Percentiles rank a stretch among this genome's conserved stretches.
These are phyloP conservation scores for Scutellaria minor DNA, from an alignment of 257 asterid genomes.

Conservation along the genomic window DNA sequence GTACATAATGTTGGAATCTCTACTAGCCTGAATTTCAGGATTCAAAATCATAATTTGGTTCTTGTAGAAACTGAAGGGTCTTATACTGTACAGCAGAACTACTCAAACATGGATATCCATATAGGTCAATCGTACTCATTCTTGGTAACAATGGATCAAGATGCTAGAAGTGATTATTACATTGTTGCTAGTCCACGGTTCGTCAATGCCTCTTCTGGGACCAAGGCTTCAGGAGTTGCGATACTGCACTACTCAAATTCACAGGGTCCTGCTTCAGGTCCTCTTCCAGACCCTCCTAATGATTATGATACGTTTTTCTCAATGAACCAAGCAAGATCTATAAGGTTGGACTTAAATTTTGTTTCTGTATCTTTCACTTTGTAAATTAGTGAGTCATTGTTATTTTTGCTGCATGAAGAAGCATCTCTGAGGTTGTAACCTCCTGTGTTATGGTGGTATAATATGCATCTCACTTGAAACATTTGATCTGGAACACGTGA, in stretches of 20 bases:
- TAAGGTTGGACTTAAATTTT: conserved; percentile 65
- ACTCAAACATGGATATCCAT: conserved; percentile 89
- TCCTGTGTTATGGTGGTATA: conserved; percentile 16
- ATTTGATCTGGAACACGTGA: conserved; percentile 8
- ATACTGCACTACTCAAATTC: conserved; percentile 86
- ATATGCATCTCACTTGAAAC: conserved; percentile 25
- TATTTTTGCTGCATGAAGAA: conserved; percentile 28
- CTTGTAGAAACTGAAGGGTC: conserved; percentile 98
- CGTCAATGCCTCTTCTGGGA: conserved; percentile 55
- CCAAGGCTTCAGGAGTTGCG: conserved; percentile 79
- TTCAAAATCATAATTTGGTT: conserved; percentile 83
- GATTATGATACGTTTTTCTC: conserved; percentile 85
- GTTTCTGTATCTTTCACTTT: conserved; percentile 34
- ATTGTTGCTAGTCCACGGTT: conserved; percentile 90
- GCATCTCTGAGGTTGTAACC: conserved; percentile 31
- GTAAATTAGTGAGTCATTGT: conserved; percentile 25
- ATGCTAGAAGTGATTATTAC: conserved; percentile 77
- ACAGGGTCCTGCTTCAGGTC: conserved; percentile 86
- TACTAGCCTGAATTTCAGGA: conserved; percentile 93
- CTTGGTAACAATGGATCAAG: conserved; percentile 90
- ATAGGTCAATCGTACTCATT: conserved; percentile 97
- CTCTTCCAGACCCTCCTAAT: conserved; percentile 94
- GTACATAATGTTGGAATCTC: conserved; percentile 86
- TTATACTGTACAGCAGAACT: conserved; percentile 87
- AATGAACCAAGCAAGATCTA: conserved; percentile 93